Conservation (phyloP, 2,329 filamentous ascomycete species). For the Cladosporium sp. region DNA sequence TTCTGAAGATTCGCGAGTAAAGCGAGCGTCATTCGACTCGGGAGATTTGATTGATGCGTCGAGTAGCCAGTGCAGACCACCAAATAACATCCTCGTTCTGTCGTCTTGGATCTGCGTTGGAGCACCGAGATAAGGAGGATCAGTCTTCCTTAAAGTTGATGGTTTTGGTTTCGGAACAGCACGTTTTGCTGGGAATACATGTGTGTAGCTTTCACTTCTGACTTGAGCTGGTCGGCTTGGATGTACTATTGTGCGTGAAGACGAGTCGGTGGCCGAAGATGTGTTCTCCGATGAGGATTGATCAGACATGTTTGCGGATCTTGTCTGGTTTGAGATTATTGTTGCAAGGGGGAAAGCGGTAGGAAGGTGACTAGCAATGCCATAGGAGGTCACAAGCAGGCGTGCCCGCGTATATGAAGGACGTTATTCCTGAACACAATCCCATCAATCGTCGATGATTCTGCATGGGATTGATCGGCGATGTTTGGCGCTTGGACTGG, state of each 20-base stretch:
- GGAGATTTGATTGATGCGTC: not conserved
- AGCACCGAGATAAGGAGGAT: not conserved
- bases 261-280: not conserved
- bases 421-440: not conserved
- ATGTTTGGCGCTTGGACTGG: slow-evolving; percentile 8
- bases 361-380: no score
- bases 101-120: not conserved
- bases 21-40: not conserved
- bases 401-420: not conserved
- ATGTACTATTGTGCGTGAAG: not conserved
- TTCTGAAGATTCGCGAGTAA: not conserved
- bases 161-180: not conserved
- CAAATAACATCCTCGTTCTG: not conserved
- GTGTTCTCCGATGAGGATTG: slow-evolving; percentile 1
- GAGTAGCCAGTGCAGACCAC: slow-evolving; percentile 5
- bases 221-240: not conserved
- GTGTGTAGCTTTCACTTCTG: slow-evolving; percentile 1
- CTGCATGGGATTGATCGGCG: not conserved
- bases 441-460: slow-evolving; percentile 3
- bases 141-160: not conserved
- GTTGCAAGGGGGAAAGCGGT: not conserved
- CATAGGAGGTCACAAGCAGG: not conserved
- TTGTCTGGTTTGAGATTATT: not conserved
- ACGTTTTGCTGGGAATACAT: not conserved
- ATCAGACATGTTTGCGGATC: slow-evolving; percentile 3